Evolutionary conservation across 495 filamentous ascomycete species (phyloP).

Genomic region (Penicillium nucicola): DNA sequence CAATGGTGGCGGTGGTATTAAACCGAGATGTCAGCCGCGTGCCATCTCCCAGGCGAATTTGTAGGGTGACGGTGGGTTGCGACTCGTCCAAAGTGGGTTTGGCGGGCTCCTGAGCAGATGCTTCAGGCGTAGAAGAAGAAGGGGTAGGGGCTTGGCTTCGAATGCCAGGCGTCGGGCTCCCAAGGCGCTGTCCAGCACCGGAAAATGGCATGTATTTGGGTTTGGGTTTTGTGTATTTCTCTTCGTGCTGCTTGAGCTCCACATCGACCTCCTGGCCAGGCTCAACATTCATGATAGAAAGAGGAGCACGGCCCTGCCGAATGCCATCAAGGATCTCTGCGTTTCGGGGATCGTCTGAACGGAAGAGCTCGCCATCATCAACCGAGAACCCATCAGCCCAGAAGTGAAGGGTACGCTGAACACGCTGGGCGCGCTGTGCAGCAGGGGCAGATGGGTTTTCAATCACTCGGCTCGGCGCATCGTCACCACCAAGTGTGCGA

Average conservation of each 20-base stretch:
- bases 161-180: slow-evolving; percentile 79
- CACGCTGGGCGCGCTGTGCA: slow-evolving; percentile 45
- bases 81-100: slow-evolving; percentile 66
- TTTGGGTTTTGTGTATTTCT: slow-evolving; percentile 78
- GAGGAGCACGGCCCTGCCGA: slow-evolving; percentile 78
- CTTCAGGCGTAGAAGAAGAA: slow-evolving; percentile 30
- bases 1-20: slow-evolving; percentile 87
- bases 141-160: slow-evolving; percentile 36
- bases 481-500: slow-evolving; percentile 87
- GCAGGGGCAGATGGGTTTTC: slow-evolving; percentile 55
- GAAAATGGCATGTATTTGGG: slow-evolving; percentile 84
- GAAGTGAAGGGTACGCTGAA: slow-evolving; percentile 74
- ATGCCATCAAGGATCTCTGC: slow-evolving; percentile 79
- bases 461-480: slow-evolving; percentile 69
- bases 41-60: slow-evolving; percentile 88
- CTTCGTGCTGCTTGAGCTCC: slow-evolving; percentile 79
- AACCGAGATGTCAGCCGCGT: slow-evolving; percentile 83
- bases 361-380: slow-evolving; percentile 87
- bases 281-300: slow-evolving; percentile 84
- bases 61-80: slow-evolving; percentile 72
- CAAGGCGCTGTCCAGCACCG: slow-evolving; percentile 81
- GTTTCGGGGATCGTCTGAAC: slow-evolving; percentile 86
- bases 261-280: slow-evolving; percentile 87
- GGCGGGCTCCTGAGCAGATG: slow-evolving; percentile 33
- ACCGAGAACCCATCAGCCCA: slow-evolving; percentile 95